phyloP scores from a whole-genome alignment of 352 stramenopile genomes.

The Elongisporangium prolatum region DNA sequence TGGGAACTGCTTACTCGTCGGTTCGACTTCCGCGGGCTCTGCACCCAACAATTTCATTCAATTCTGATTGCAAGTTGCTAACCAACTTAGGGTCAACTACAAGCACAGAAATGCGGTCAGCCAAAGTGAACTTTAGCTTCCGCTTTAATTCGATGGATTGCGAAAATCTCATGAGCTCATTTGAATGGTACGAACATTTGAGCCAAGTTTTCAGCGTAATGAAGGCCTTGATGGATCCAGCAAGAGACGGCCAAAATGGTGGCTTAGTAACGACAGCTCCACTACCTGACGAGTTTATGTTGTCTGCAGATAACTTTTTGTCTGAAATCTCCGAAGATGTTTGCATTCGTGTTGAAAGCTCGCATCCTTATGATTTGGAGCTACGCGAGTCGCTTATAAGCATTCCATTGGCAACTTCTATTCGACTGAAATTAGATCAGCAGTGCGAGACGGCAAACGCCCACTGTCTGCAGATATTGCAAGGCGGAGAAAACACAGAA shows the following conservation, averaged over 20 bases:
- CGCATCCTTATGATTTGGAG: conserved; percentile 79
- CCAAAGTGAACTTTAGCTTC: conserved; percentile 68
- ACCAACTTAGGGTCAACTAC: conserved; percentile 57
- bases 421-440: conserved; percentile 72
- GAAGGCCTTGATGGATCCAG: conserved; percentile 67
- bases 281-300: conserved; percentile 82
- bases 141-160: conserved; percentile 80
- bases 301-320: conserved; percentile 86
- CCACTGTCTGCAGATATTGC: conserved; percentile 85
- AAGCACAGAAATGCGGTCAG: conserved; percentile 18
- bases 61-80: conserved; percentile 69
- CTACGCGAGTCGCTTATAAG: conserved; percentile 75
- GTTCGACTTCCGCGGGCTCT: conserved; percentile 36
- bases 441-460: conserved; percentile 79
- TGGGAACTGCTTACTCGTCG: conserved; percentile 78
- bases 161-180: conserved; percentile 80
- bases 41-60: conserved; percentile 77
- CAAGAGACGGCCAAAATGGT: conserved; percentile 11
- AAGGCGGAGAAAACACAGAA: conserved; percentile 50
- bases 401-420: conserved; percentile 79
- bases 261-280: conserved; percentile 6
- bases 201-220: conserved; percentile 86
- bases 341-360: conserved; percentile 73
- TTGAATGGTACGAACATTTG: conserved; percentile 85
- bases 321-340: conserved; percentile 82